Evolutionary conservation across 1,284 basidiomycete species (phyloP).

Genomic region (Ustilago shanxiensis): DNA sequence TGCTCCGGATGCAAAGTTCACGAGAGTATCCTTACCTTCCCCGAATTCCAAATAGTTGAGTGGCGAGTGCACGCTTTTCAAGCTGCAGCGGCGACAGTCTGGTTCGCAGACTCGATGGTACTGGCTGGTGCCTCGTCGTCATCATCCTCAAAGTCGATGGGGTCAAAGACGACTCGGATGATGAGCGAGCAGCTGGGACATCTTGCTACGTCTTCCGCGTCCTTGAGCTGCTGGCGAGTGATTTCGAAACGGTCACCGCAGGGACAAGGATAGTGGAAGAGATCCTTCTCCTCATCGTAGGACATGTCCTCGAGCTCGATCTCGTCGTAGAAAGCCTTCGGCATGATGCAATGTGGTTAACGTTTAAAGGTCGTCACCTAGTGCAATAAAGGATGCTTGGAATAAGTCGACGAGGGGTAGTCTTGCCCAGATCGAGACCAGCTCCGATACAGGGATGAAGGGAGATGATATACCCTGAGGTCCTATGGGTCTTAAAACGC

Average conservation of each 20-base stretch:
- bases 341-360: constrained; percentile 17
- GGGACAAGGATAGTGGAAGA: constrained; percentile 93
- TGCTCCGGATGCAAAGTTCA: background rate
- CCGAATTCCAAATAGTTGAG: background rate
- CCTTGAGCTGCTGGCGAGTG: constrained; percentile 81
- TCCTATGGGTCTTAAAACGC: background rate
- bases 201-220: constrained; percentile 95
- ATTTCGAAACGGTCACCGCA: constrained; percentile 99
- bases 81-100: constrained; percentile 27
- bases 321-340: constrained; percentile 66
- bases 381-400: constrained; percentile 16
- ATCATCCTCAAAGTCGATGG: constrained; percentile 74
- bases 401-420: background rate
- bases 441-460: constrained; percentile 11
- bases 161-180: constrained; percentile 93
- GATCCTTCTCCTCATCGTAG: constrained; percentile 65
- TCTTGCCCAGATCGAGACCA: constrained; percentile 13
- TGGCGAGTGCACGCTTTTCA: constrained; percentile 1
- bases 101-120: constrained; percentile 23
- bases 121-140: constrained; percentile 32
- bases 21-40: constrained; percentile 26
- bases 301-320: constrained; percentile 70
- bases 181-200: constrained; percentile 96
- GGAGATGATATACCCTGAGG: too few species aligned
- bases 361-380: constrained; percentile 41